phyloP scores from a whole-genome alignment of 2,329 filamentous ascomycete species.

The Pseudogymnoascus sp. region DNA sequence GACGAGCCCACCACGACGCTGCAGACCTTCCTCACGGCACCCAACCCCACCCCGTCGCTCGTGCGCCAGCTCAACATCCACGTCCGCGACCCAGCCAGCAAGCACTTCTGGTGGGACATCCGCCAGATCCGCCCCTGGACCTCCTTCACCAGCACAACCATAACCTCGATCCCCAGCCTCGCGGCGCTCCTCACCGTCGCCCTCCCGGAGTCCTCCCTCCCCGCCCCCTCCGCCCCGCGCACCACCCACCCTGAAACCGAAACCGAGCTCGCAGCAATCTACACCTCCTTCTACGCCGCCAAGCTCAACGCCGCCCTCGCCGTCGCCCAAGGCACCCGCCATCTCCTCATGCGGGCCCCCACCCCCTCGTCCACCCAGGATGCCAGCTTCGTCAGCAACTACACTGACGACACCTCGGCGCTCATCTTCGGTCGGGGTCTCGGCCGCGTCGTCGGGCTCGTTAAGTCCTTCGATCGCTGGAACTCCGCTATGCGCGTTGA shows the following conservation, averaged over 20 bases:
- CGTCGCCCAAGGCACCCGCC: slow-evolving; percentile 61
- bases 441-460: slow-evolving; percentile 69
- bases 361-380: slow-evolving; percentile 17
- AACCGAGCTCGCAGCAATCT: slow-evolving; percentile 63
- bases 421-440: slow-evolving; percentile 40
- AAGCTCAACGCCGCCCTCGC: slow-evolving; percentile 80
- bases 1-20: slow-evolving; percentile 53
- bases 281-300: slow-evolving; percentile 69
- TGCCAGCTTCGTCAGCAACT: slow-evolving; percentile 40
- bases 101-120: slow-evolving; percentile 94
- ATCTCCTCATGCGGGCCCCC: slow-evolving; percentile 32
- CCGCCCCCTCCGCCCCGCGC: slow-evolving; percentile 38
- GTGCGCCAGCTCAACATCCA: slow-evolving; percentile 70
- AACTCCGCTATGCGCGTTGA: slow-evolving; percentile 90
- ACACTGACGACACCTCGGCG: slow-evolving; percentile 40
- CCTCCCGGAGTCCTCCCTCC: slow-evolving; percentile 53
- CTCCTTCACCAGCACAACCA: slow-evolving; percentile 63
- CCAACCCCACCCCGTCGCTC: slow-evolving; percentile 75
- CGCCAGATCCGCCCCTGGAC: slow-evolving; percentile 80
- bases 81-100: slow-evolving; percentile 56
- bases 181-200: slow-evolving; percentile 63
- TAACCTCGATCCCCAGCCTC: slow-evolving; percentile 65
- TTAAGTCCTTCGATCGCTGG: slow-evolving; percentile 88
- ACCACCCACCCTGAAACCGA: slow-evolving; percentile 68
- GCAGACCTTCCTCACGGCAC: slow-evolving; percentile 64